phyloP scores from a whole-genome alignment of 2,329 filamentous ascomycete genomes.

The Diaporthe sp. region DNA sequence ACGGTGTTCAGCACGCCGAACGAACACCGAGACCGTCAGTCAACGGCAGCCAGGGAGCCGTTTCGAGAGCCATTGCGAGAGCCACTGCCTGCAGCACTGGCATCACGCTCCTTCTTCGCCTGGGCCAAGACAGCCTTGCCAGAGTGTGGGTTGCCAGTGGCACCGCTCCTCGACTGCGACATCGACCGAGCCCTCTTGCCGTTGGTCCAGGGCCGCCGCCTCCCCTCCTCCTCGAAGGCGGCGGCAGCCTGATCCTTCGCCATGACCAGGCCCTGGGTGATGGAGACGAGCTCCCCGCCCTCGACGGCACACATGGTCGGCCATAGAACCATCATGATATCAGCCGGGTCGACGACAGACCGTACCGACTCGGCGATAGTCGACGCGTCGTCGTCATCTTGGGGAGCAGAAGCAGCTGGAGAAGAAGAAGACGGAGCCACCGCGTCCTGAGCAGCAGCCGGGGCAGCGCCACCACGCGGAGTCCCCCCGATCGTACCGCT shows the following conservation, averaged over 20 bases:
- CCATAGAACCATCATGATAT: conserved; percentile 52
- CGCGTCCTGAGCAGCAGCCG: background rate
- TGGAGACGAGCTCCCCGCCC: conserved; percentile 49
- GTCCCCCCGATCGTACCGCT: conserved; percentile 3
- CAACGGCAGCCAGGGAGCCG: background rate
- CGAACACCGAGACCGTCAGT: conserved; percentile 1
- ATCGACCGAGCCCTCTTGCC: conserved; percentile 37
- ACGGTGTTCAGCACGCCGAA: background rate
- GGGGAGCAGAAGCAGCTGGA: conserved; percentile 13
- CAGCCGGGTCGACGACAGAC: conserved; percentile 46
- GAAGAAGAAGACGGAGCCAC: background rate
- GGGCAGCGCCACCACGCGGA: background rate
- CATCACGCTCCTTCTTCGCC: background rate
- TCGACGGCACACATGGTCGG: conserved; percentile 51
- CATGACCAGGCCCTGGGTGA: conserved; percentile 51
- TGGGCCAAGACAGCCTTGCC: conserved; percentile 50
- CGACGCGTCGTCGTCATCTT: conserved; percentile 33
- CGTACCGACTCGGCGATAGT: conserved; percentile 16
- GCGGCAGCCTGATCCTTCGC: conserved; percentile 50
- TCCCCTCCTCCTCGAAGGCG: conserved; percentile 46
- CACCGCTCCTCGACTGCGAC: conserved; percentile 26
- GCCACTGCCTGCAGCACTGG: background rate
- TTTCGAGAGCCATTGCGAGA: conserved; percentile 5
- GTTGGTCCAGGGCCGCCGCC: conserved; percentile 27
- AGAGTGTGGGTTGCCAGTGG: background rate